These are phyloP conservation scores for Alternaria burnsii DNA, from an alignment of 2,329 filamentous ascomycete genomes.

Conservation along the genomic window DNA sequence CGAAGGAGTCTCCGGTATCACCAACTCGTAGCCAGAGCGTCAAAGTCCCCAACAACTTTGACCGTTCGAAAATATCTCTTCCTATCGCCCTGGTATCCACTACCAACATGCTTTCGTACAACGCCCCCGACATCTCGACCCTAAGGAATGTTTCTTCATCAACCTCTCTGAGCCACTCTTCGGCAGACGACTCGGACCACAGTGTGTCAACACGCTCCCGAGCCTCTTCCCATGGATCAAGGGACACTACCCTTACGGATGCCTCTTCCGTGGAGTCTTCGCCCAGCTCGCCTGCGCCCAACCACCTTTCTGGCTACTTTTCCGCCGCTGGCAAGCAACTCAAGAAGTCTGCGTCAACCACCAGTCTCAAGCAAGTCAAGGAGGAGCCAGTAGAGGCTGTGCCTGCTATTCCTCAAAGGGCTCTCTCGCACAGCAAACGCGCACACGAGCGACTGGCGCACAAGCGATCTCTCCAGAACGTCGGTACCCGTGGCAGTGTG, in stretches of 20 bases:
- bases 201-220: constrained; percentile 59
- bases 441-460: constrained; percentile 79
- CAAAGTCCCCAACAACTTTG: constrained; percentile 56
- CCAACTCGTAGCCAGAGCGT: constrained; percentile 57
- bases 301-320: constrained; percentile 66
- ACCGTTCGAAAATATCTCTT: constrained; percentile 81
- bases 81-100: constrained; percentile 90
- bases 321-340: constrained; percentile 60
- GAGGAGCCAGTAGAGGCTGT: constrained; percentile 53
- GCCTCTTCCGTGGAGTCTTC: constrained; percentile 62
- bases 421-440: constrained; percentile 88
- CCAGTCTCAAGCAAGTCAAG: constrained; percentile 39
- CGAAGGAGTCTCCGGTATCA: constrained; percentile 35
- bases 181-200: constrained; percentile 76
- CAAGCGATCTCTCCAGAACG: constrained; percentile 66
- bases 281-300: constrained; percentile 61
- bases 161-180: constrained; percentile 64
- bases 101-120: constrained; percentile 95
- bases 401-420: constrained; percentile 78
- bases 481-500: constrained; percentile 31
- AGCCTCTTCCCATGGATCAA: constrained; percentile 58
- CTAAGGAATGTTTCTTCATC: constrained; percentile 53
- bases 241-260: constrained; percentile 72
- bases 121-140: constrained; percentile 79
- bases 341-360: constrained; percentile 52